phyloP scores from a whole-genome alignment of 257 asterid species.

The Rhazya stricta region DNA sequence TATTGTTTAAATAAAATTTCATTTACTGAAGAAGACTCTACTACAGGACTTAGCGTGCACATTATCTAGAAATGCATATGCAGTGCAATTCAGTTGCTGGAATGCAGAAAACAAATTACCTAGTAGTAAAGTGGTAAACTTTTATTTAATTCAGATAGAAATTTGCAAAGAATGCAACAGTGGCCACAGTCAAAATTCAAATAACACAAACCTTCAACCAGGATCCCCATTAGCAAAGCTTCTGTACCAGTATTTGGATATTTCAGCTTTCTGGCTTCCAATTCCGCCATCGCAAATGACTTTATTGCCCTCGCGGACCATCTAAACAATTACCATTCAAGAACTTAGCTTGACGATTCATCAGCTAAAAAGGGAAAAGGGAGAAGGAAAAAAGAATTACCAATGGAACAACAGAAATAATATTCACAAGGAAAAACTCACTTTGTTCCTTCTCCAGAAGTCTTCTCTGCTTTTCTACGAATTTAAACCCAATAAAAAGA shows the following conservation, averaged over 20 bases:
- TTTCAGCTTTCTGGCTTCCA: constrained; percentile 88
- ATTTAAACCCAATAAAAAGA: constrained; percentile 7
- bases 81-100: background rate
- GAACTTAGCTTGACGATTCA: background rate
- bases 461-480: constrained; percentile 46
- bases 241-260: constrained; percentile 88
- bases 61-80: background rate
- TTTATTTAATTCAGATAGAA: background rate
- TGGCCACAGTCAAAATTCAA: background rate
- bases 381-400: background rate
- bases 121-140: background rate
- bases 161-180: background rate
- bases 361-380: background rate
- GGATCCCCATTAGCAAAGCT: constrained; percentile 84
- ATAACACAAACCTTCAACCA: constrained; percentile 72
- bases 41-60: background rate
- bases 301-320: constrained; percentile 89
- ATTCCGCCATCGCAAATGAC: constrained; percentile 76
- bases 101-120: background rate
- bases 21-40: background rate
- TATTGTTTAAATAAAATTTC: background rate
- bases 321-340: constrained; percentile 32
- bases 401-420: background rate
- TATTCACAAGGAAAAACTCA: constrained; percentile 21
- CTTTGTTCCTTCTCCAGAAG: constrained; percentile 48